Percentiles rank a stretch among this genome's conserved stretches.
These are phyloP conservation scores for Chytriomyces confervae DNA, from an alignment of 192 early-diverging fungal species.

Conservation along the genomic window DNA sequence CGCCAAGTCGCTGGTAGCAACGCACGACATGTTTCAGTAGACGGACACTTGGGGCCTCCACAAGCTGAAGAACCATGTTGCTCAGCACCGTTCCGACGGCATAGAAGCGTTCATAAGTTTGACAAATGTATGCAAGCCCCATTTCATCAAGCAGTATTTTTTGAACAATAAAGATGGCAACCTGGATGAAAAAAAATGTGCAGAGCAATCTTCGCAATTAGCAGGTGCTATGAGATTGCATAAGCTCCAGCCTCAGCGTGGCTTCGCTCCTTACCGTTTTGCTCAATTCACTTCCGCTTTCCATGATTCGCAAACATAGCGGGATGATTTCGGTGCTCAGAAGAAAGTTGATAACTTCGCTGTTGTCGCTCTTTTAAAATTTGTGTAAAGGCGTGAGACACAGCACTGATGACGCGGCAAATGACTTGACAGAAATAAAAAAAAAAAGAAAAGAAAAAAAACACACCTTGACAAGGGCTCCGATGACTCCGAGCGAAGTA, in stretches of 20 bases:
- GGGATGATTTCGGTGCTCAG: constrained; percentile 97
- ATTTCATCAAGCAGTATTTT: constrained; percentile 94
- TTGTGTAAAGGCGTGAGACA: not conserved
- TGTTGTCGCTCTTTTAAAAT: constrained; percentile 81
- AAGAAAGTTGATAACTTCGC: constrained; percentile 94
- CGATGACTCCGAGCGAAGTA: constrained; percentile 94
- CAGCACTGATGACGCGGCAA: not conserved
- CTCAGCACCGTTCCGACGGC: constrained; percentile 93
- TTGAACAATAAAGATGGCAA: constrained; percentile 99
- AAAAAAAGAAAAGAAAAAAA: constrained; percentile 15
- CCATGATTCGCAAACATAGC: constrained; percentile 98
- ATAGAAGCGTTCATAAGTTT: constrained; percentile 90
- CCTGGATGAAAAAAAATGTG: constrained; percentile 21
- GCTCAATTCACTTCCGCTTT: constrained; percentile 93
- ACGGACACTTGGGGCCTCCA: constrained; percentile 81
- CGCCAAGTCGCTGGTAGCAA: constrained; percentile 90
- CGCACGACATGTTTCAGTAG: constrained; percentile 93
- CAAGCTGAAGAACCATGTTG: constrained; percentile 92
- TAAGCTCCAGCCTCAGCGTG: not conserved
- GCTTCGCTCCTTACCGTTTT: constrained; percentile 71
- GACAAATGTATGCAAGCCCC: constrained; percentile 87
- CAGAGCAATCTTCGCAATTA: not conserved
- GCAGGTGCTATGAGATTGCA: not conserved
- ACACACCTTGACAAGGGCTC: constrained; percentile 90
- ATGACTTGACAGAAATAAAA: not conserved